Conservation (phyloP, 176 grass and related monocot genomes). For the Puya raimondii region DNA sequence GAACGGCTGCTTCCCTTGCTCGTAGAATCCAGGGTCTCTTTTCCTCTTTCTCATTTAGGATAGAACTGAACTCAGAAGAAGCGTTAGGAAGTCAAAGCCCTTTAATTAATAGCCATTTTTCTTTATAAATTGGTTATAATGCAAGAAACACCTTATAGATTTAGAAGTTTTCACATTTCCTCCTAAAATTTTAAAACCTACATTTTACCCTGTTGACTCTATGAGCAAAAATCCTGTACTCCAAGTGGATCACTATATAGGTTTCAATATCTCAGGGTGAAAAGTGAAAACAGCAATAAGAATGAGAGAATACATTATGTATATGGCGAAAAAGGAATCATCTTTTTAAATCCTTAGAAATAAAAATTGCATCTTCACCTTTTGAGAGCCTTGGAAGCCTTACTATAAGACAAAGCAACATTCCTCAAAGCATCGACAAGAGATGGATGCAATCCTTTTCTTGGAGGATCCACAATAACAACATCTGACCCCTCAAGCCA, state of each 20-base stretch:
- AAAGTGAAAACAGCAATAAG: no score
- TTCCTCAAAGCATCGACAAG: constrained; percentile 66
- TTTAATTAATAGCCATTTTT: no score
- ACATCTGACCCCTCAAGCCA: constrained; percentile 81
- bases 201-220: not conserved
- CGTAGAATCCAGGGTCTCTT: constrained; percentile 93
- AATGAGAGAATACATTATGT: not conserved
- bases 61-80: constrained; percentile 42
- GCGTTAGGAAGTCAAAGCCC: not conserved
- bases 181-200: not conserved
- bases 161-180: not conserved
- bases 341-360: not conserved
- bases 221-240: not conserved
- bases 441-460: constrained; percentile 86
- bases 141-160: not conserved
- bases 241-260: no score
- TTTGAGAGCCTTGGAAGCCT: constrained; percentile 41
- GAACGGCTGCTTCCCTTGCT: constrained; percentile 77
- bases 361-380: constrained; percentile 32
- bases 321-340: not conserved
- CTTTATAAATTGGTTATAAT: not conserved
- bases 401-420: constrained; percentile 51
- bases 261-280: no score
- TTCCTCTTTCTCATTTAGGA: constrained; percentile 70
- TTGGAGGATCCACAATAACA: constrained; percentile 89